Evolutionary conservation across 768 basidiomycete genomes (phyloP).

Genomic region (Termitomyces eurrhizus): DNA sequence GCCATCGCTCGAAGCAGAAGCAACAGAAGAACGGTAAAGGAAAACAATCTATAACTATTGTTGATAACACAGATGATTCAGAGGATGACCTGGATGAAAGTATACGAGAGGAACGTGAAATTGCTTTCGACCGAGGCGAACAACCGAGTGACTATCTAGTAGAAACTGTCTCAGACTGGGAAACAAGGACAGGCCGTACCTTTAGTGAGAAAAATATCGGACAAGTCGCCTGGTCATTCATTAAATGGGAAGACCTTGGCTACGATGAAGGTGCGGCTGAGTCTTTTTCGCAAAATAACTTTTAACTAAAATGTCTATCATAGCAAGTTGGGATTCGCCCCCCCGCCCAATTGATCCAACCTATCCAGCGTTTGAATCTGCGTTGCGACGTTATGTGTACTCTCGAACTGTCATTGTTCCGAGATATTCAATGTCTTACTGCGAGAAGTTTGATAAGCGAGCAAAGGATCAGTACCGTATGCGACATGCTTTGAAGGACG

Average conservation of each 20-base stretch:
- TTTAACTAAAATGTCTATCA: slow-evolving; percentile 1
- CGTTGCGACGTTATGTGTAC: slow-evolving; percentile 62
- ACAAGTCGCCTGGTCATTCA: slow-evolving; percentile 74
- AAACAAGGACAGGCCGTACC: slow-evolving; percentile 34
- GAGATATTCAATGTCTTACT: slow-evolving; percentile 37
- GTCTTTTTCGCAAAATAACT: neutral
- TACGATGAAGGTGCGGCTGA: slow-evolving; percentile 74
- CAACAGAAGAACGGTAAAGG: slow-evolving; percentile 20
- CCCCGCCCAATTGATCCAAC: slow-evolving; percentile 54
- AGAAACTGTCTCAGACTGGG: slow-evolving; percentile 64
- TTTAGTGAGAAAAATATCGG: slow-evolving; percentile 50
- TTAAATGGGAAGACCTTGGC: slow-evolving; percentile 93
- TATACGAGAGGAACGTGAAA: slow-evolving; percentile 28
- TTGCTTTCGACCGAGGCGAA: slow-evolving; percentile 56
- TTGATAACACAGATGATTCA: slow-evolving; percentile 25
- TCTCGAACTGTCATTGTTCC: slow-evolving; percentile 61
- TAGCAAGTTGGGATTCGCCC: slow-evolving; percentile 94
- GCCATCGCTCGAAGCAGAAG: slow-evolving; percentile 22
- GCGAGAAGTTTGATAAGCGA: slow-evolving; percentile 48
- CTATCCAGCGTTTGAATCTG: slow-evolving; percentile 62
- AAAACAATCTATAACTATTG: slow-evolving; percentile 15
- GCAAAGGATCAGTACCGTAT: slow-evolving; percentile 50
- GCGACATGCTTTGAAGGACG: slow-evolving; percentile 40
- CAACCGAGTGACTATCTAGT: slow-evolving; percentile 52
- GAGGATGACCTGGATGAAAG: slow-evolving; percentile 27